Evolutionary conservation across 139 green algal species (phyloP).

Genomic region (Chlamydomonas sphaeroides): DNA sequence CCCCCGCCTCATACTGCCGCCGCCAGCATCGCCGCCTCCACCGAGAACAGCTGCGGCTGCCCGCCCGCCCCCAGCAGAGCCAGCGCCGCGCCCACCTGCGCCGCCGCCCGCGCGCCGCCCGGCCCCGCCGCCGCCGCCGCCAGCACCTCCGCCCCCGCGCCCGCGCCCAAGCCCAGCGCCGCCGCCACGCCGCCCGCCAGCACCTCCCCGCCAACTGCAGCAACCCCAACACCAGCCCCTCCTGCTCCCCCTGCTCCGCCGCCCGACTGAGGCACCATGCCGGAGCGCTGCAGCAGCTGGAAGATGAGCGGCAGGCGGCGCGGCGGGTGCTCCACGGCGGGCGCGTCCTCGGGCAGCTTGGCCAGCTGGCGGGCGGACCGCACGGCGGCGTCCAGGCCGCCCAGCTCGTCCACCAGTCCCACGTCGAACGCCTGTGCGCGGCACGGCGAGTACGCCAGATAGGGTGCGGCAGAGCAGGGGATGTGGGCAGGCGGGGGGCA

Average conservation of each 20-base stretch:
- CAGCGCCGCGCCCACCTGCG: neutral
- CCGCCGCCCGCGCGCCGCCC: neutral
- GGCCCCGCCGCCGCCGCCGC: neutral
- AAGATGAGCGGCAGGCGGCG: slow-evolving; percentile 30
- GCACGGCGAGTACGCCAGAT: no score
- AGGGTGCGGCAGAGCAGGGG: no score
- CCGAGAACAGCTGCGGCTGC: slow-evolving; percentile 6
- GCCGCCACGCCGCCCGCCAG: neutral
- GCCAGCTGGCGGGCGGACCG: slow-evolving; percentile 81
- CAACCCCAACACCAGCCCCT: neutral
- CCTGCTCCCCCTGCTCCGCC: neutral
- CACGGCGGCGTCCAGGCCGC: slow-evolving; percentile 78
- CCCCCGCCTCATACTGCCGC: neutral
- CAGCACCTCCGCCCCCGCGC: neutral
- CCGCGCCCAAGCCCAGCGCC: neutral
- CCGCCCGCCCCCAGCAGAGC: neutral
- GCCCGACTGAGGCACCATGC: slow-evolving; percentile 1
- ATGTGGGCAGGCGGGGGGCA: no score
- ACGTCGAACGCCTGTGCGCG: slow-evolving; percentile 71
- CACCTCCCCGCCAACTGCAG: neutral
- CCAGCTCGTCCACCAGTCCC: slow-evolving; percentile 86
- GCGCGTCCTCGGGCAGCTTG: slow-evolving; percentile 15
- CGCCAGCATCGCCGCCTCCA: slow-evolving; percentile 19
- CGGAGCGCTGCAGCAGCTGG: slow-evolving; percentile 28
- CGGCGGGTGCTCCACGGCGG: slow-evolving; percentile 34